Conservation (phyloP, 768 basidiomycete species). For the Tylopilus vinaceipallidus region DNA sequence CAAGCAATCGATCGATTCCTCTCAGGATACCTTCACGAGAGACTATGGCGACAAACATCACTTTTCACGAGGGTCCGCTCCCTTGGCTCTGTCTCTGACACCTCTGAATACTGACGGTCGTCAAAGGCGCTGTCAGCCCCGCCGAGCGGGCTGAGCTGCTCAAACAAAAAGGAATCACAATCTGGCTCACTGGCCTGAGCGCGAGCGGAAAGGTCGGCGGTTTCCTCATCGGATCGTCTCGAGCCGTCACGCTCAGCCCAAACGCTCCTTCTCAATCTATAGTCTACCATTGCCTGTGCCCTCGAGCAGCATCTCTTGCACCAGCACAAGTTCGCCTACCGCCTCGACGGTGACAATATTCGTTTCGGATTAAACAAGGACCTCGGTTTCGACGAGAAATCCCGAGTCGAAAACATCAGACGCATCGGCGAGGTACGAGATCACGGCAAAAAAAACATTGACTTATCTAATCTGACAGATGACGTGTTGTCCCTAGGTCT, state of each 20-base stretch:
- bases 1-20: not conserved
- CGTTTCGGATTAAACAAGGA: conserved; percentile 97
- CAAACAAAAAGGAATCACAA: conserved; percentile 81
- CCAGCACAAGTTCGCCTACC: conserved; percentile 80
- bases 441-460: not conserved
- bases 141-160: conserved; percentile 67
- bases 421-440: conserved; percentile 85
- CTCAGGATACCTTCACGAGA: not conserved
- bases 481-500: conserved; percentile 56
- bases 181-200: conserved; percentile 97
- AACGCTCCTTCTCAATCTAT: not conserved
- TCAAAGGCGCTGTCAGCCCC: conserved; percentile 64
- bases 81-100: not conserved
- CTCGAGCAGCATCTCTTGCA: conserved; percentile 94
- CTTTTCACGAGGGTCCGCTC: conserved; percentile 62
- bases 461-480: conserved; percentile 14
- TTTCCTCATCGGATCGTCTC: not conserved
- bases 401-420: conserved; percentile 93
- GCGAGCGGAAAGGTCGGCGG: conserved; percentile 84
- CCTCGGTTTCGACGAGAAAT: conserved; percentile 89
- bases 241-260: not conserved
- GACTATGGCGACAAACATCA: conserved; percentile 49
- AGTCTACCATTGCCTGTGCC: conserved; percentile 98
- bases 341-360: conserved; percentile 95
- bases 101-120: conserved; percentile 1